Evolutionary conservation across 2,329 filamentous ascomycete genomes (phyloP), one percentile per base, ranked within the genome.

Genomic region (Zasmidium citrigriseum): DNA sequence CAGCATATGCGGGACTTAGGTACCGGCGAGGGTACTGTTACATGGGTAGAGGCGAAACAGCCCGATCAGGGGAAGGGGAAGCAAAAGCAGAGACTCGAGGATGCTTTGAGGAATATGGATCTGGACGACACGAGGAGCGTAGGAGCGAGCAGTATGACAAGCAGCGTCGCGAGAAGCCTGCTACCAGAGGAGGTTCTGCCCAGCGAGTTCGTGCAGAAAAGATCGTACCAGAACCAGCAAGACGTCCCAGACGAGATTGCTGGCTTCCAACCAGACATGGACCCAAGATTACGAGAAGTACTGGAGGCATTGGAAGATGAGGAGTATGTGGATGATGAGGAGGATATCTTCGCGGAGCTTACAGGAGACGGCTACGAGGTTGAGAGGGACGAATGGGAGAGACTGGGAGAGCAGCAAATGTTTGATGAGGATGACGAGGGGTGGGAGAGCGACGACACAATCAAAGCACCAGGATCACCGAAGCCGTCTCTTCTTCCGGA

Each of bases 261-360:
- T 2, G 95, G 95, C 0, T 96, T 99, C 74, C 89, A 99, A 75
- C 95, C 96, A 5, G 93, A 98, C 71, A 98, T 99, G 95, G 96
- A 99, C 70, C 93, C 93, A 1, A 83, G 93, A 41, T 74, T 99
- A 66, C 85, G 95, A 47, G 95, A 99, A 74, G 92, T 93, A 4
- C 78, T 99, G 22, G 93, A 97, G 76, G 95, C 95, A 11, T 78
- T 99, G 25, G 95, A 99, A 50, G 95, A 99, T 70, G 95, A 99
- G 22, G 93, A 89, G 2, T 99, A 91, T 71, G 93, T 99, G 1
- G 93, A 93, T 34, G 82, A 84, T 24, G 86, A 87, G 22, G 90
- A 95, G n/a, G 90, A 95, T 55, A 77, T 98, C 52, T 98, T 99
- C 74, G 85, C 84, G 46, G 77, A 88, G 64, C 77, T 96, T 46